Evolutionary conservation across 192 early-diverging fungal species (phyloP).

Genomic region (Obelidium mucronatum): DNA sequence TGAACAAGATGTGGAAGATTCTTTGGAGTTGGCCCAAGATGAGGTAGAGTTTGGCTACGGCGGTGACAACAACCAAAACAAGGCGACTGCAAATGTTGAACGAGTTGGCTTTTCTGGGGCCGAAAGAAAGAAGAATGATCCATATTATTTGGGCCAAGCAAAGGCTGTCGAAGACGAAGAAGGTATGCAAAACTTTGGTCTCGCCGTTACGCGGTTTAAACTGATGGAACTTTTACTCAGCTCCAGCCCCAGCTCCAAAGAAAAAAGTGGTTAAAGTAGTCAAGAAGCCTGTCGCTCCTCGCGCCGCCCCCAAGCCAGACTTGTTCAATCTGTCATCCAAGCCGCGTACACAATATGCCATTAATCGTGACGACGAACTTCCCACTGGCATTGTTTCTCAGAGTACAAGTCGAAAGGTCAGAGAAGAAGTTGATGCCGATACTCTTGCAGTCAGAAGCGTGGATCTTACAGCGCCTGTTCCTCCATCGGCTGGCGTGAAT

Average conservation of each 20-base stretch:
- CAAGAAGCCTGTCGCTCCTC: background rate
- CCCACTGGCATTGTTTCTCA: constrained; percentile 34
- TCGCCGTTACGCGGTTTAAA: too few species aligned
- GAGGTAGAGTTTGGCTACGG: background rate
- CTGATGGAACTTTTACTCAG: background rate
- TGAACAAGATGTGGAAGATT: constrained; percentile 8
- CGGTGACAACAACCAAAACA: background rate
- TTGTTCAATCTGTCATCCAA: constrained; percentile 28
- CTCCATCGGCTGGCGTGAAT: background rate
- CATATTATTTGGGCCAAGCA: background rate
- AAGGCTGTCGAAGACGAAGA: background rate
- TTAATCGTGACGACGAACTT: constrained; percentile 50
- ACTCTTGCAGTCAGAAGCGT: constrained; percentile 52
- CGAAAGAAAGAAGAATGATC: background rate
- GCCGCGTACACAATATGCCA: constrained; percentile 40
- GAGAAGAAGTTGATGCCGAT: constrained; percentile 33
- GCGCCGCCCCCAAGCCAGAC: too few species aligned
- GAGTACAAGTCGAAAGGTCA: background rate
- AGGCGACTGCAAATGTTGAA: background rate
- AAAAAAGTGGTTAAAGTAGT: background rate
- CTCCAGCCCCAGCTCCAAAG: background rate
- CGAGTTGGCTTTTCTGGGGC: background rate
- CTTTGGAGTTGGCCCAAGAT: background rate
- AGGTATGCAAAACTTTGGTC: background rate
- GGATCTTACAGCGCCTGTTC: constrained; percentile 33